Percentiles rank a stretch among this genome's conserved stretches.
These are phyloP conservation scores for Saitozyma podzolica DNA, from an alignment of 768 basidiomycete genomes.

Conservation along the genomic window DNA sequence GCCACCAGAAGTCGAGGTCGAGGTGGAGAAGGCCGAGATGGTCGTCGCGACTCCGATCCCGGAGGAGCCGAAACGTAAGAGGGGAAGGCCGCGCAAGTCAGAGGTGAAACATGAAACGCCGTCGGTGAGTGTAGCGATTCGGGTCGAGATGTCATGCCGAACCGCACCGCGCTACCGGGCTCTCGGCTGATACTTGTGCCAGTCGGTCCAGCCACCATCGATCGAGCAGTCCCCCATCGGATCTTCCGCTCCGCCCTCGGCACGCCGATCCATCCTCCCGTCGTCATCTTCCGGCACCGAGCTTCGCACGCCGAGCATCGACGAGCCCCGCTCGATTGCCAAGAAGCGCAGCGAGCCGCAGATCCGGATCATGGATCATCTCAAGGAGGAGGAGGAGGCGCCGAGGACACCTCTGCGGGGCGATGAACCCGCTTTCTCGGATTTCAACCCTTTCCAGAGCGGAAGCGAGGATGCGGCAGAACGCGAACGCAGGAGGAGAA, in stretches of 20 bases:
- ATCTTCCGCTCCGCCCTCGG: neutral
- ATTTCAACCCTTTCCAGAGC: slow-evolving; percentile 51
- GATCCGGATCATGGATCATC: slow-evolving; percentile 12
- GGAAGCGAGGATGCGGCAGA: slow-evolving; percentile 44
- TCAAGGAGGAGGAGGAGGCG: slow-evolving; percentile 27
- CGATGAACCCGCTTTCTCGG: slow-evolving; percentile 48
- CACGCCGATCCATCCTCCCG: slow-evolving; percentile 6
- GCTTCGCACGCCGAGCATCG: neutral
- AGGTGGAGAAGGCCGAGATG: slow-evolving; percentile 1
- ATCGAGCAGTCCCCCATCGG: slow-evolving; percentile 1
- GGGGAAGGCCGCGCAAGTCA: neutral
- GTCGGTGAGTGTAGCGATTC: neutral
- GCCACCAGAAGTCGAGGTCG: neutral
- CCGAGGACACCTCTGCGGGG: slow-evolving; percentile 33
- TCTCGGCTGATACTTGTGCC: neutral
- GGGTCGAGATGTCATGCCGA: neutral
- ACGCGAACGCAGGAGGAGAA: slow-evolving; percentile 35
- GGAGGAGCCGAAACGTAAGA: slow-evolving; percentile 4
- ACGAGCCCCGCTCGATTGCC: slow-evolving; percentile 3
- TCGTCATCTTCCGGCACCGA: slow-evolving; percentile 9
- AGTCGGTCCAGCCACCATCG: slow-evolving; percentile 11
- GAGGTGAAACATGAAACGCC: neutral
- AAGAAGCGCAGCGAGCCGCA: slow-evolving; percentile 4
- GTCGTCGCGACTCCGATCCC: slow-evolving; percentile 1
- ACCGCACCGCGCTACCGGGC: no score